A percentile compares a stretch with the other conserved stretches of the same genome.
Conservation (phyloP, 352 stramenopile genomes). For the Globisporangium ultimum region DNA sequence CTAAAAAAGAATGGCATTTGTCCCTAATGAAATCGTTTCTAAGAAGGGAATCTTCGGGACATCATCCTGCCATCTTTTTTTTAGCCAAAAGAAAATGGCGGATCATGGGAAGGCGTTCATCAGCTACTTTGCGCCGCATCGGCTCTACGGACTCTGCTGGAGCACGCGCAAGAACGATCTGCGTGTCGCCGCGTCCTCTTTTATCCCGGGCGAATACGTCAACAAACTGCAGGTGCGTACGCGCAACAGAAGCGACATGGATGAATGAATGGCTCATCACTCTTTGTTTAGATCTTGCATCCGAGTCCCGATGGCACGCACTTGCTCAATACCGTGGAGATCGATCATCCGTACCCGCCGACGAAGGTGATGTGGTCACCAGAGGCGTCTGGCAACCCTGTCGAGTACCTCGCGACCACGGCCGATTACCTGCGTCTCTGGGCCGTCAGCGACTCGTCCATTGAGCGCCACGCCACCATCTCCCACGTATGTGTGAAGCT, state of each 20-base stretch:
- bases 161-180: constrained; percentile 51
- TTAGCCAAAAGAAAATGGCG: not conserved
- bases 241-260: not conserved
- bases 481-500: constrained; percentile 37
- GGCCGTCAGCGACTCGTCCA: constrained; percentile 68
- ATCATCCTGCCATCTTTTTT: not conserved
- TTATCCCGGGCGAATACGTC: constrained; percentile 81
- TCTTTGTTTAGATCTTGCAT: constrained; percentile 47
- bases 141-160: constrained; percentile 81
- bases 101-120: constrained; percentile 48
- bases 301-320: constrained; percentile 48
- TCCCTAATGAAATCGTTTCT: too few relatives aligned
- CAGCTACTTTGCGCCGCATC: constrained; percentile 59
- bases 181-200: constrained; percentile 69
- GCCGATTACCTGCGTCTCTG: constrained; percentile 85
- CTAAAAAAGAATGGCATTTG: too few relatives aligned
- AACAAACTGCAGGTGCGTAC: constrained; percentile 82
- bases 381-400: constrained; percentile 32
- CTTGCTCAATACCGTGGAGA: constrained; percentile 59
- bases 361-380: constrained; percentile 89
- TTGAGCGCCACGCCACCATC: constrained; percentile 72
- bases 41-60: too few relatives aligned
- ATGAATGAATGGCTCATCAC: constrained; percentile 1
- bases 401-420: constrained; percentile 76
- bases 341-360: constrained; percentile 83